Conservation (phyloP, 176 grass and related monocot species). For the Phragmites australis region DNA sequence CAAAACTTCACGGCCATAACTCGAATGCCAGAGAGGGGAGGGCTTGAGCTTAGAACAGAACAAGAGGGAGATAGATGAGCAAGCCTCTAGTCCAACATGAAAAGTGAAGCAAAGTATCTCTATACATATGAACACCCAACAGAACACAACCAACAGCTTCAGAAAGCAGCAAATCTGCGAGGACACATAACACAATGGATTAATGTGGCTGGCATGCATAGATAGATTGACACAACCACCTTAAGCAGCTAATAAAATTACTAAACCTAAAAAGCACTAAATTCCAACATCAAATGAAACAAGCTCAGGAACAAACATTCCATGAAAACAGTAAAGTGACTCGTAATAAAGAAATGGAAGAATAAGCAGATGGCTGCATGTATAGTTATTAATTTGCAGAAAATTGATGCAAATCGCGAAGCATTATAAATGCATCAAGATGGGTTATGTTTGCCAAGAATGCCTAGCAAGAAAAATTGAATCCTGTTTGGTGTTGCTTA, state of each 20-base stretch:
- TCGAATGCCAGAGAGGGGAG: background rate
- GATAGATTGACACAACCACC: background rate
- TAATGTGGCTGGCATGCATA: constrained; percentile 10
- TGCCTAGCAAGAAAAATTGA: background rate
- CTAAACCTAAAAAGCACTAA: background rate
- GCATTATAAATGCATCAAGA: background rate
- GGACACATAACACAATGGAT: constrained; percentile 4
- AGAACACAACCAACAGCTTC: background rate
- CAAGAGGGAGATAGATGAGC: background rate
- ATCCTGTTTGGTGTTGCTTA: background rate
- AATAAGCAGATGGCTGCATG: background rate
- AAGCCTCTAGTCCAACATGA: background rate
- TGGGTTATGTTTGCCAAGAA: constrained; percentile 16
- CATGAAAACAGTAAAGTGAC: background rate
- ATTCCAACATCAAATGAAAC: background rate
- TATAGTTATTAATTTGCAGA: background rate
- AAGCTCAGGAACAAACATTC: constrained; percentile 1
- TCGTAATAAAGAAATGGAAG: background rate
- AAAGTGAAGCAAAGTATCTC: background rate
- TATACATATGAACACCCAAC: constrained; percentile 12
- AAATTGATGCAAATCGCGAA: background rate
- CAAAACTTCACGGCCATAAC: background rate
- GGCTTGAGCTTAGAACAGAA: constrained; percentile 1
- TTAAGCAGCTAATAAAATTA: constrained; percentile 15
- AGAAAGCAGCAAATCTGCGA: constrained; percentile 18